These are phyloP conservation scores for Diphasiastrum complanatum DNA, from an alignment of 83 land plant species.

Conservation along the genomic window DNA sequence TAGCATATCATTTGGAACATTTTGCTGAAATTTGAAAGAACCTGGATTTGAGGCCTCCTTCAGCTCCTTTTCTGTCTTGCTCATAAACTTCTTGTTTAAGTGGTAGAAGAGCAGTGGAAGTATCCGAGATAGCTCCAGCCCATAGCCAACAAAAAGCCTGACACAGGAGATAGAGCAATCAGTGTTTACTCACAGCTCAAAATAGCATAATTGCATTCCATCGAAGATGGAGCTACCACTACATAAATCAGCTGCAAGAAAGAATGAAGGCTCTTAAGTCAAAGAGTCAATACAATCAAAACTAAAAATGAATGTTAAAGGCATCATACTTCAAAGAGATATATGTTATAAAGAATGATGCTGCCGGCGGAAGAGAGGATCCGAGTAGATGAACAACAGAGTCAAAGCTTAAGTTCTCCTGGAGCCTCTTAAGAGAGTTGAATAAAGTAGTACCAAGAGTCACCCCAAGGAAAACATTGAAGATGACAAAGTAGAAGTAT, in stretches of 20 bases:
- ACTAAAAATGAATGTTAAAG: too few relatives aligned
- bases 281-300: too few relatives aligned
- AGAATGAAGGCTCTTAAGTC: background rate
- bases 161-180: background rate
- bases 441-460: conserved; percentile 60
- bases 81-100: conserved; percentile 63
- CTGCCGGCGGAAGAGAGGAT: conserved; percentile 50
- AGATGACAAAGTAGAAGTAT: conserved; percentile 70
- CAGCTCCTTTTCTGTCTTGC: conserved; percentile 79
- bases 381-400: conserved; percentile 40
- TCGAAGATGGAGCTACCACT: background rate
- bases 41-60: conserved; percentile 87
- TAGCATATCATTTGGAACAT: conserved; percentile 77
- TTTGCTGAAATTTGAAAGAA: conserved; percentile 50
- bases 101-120: conserved; percentile 72
- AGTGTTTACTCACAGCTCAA: background rate
- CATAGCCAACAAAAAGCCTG: conserved; percentile 95
- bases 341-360: conserved; percentile 80
- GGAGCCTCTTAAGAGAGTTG: conserved; percentile 38
- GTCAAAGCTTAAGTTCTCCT: conserved; percentile 36
- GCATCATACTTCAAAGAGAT: conserved; percentile 92
- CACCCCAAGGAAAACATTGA: conserved; percentile 86
- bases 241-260: background rate
- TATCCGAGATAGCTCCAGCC: conserved; percentile 69
- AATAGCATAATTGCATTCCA: background rate